Conservation (phyloP, 1,284 basidiomycete species). For the Fomitopsis betulina region DNA sequence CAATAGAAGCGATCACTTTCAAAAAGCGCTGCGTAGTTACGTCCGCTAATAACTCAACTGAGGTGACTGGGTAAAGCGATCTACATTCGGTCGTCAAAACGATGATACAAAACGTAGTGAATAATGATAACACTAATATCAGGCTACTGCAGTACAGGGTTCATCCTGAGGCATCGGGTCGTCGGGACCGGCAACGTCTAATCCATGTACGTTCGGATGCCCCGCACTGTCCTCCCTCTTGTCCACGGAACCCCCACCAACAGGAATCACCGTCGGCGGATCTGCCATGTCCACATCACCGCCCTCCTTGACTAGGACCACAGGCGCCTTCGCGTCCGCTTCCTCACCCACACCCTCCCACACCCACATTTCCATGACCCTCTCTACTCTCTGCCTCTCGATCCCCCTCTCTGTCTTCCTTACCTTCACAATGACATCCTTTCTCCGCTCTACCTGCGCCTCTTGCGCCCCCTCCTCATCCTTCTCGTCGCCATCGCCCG, state of each 20-base stretch:
- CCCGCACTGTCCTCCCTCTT: slow-evolving; percentile 1
- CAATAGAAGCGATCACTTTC: background rate
- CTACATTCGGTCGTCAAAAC: background rate
- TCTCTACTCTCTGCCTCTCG: slow-evolving; percentile 67
- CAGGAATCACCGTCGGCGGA: background rate
- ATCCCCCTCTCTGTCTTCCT: slow-evolving; percentile 51
- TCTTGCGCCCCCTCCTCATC: slow-evolving; percentile 34
- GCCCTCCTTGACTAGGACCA: slow-evolving; percentile 1
- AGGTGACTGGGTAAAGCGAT: too few species aligned
- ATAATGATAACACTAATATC: slow-evolving; percentile 4
- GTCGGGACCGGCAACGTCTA: background rate
- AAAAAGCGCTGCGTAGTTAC: too few species aligned
- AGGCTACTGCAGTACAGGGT: background rate
- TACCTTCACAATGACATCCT: slow-evolving; percentile 53
- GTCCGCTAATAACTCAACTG: too few species aligned
- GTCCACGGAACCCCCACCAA: background rate
- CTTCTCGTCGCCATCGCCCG: slow-evolving; percentile 17
- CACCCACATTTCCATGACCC: slow-evolving; percentile 61
- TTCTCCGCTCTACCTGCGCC: slow-evolving; percentile 42
- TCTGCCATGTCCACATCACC: slow-evolving; percentile 6
- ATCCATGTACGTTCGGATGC: slow-evolving; percentile 1
- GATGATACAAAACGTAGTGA: background rate
- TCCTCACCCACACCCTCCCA: slow-evolving; percentile 34
- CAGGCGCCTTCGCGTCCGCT: background rate
- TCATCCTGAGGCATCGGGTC: background rate